Percentiles rank a stretch among this genome's conserved stretches.
These are phyloP conservation scores for Butyriboletus appendiculatus DNA, from an alignment of 1,284 basidiomycete genomes.

Conservation along the genomic window DNA sequence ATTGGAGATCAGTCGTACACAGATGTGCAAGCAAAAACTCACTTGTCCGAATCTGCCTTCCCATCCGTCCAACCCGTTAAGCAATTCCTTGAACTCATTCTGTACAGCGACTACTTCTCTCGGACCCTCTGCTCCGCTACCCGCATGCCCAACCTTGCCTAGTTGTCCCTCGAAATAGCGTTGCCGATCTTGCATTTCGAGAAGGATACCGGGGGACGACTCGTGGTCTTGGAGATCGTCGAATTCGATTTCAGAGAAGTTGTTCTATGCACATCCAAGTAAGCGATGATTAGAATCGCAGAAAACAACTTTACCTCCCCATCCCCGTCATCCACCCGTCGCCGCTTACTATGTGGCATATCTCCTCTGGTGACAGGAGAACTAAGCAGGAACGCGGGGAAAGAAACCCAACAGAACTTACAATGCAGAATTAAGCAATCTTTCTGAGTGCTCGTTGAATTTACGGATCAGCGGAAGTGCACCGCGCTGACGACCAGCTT, in stretches of 20 bases:
- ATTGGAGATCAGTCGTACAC: not conserved
- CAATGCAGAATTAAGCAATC: constrained; percentile 79
- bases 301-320: constrained; percentile 33
- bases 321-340: constrained; percentile 46
- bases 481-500: constrained; percentile 85
- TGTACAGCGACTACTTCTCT: constrained; percentile 44
- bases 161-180: constrained; percentile 74
- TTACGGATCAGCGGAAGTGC: constrained; percentile 92
- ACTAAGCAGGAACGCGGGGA: not conserved
- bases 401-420: constrained; percentile 36
- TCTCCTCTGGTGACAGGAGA: constrained; percentile 49
- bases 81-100: constrained; percentile 47
- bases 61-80: constrained; percentile 57
- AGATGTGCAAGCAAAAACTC: constrained; percentile 4
- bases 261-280: constrained; percentile 34
- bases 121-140: constrained; percentile 23
- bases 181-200: constrained; percentile 83
- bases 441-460: constrained; percentile 96
- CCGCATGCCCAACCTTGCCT: constrained; percentile 32
- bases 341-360: constrained; percentile 56
- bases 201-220: constrained; percentile 64
- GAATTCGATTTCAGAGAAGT: constrained; percentile 78
- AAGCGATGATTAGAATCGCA: not conserved
- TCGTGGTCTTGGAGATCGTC: constrained; percentile 81
- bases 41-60: constrained; percentile 59